These are phyloP conservation scores for Moniliella sp. DNA, from an alignment of 1,284 basidiomycete species.

Conservation along the genomic window DNA sequence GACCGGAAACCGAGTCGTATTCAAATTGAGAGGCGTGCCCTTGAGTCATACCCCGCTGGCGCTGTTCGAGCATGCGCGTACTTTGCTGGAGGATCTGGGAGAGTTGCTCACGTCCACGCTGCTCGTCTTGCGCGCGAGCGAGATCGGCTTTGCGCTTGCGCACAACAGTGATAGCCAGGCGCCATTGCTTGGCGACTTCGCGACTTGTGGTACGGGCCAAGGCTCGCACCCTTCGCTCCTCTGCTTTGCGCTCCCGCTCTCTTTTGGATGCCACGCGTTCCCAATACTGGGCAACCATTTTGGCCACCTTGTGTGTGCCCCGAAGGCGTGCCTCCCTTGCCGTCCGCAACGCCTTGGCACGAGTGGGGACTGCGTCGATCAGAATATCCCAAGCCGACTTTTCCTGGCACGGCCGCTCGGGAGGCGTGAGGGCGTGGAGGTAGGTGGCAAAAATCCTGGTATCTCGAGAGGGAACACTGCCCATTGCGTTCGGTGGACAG, in stretches of 20 bases:
- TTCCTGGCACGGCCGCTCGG: too few species aligned
- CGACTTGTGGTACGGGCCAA: slow-evolving; percentile 51
- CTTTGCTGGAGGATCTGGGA: slow-evolving; percentile 76
- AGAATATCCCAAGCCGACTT: too few species aligned
- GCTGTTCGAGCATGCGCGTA: slow-evolving; percentile 62
- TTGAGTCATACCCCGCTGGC: slow-evolving; percentile 34
- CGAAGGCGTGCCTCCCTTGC: too few species aligned
- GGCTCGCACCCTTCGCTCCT: slow-evolving; percentile 48
- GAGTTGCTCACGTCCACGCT: slow-evolving; percentile 59
- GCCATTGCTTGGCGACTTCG: slow-evolving; percentile 62
- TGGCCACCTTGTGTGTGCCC: slow-evolving; percentile 43
- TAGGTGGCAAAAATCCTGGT: too few species aligned
- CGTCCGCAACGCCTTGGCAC: too few species aligned
- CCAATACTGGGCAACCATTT: slow-evolving; percentile 56
- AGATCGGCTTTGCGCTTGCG: slow-evolving; percentile 47
- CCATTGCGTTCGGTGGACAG: too few species aligned
- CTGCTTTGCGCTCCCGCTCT: slow-evolving; percentile 45
- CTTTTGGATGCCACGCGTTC: slow-evolving; percentile 45
- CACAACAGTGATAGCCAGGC: slow-evolving; percentile 63
- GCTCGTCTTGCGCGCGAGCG: slow-evolving; percentile 46
- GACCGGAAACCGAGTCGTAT: slow-evolving; percentile 13
- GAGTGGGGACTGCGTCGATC: too few species aligned
- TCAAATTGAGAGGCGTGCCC: slow-evolving; percentile 15
- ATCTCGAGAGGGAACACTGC: too few species aligned
- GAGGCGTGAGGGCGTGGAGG: too few species aligned